These are phyloP conservation scores for Kodamaea arcana DNA, from an alignment of 1,139 yeast genomes.

Conservation along the genomic window DNA sequence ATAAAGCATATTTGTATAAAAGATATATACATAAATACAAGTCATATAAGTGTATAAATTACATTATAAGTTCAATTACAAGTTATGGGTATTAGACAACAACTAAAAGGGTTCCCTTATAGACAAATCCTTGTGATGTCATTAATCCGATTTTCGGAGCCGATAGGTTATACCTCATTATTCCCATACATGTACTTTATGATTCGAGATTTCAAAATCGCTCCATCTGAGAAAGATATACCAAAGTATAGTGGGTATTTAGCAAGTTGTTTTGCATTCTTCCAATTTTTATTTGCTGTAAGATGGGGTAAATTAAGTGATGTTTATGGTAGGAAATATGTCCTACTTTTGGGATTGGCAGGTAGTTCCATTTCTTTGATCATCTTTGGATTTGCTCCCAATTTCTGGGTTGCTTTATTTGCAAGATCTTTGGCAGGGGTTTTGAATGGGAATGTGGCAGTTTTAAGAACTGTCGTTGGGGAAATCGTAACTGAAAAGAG, in stretches of 20 bases:
- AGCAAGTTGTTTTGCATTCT: constrained; percentile 36
- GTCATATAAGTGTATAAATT: no score
- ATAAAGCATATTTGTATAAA: no score
- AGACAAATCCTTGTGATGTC: constrained; percentile 33
- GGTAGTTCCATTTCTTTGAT: constrained; percentile 29
- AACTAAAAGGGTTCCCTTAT: constrained; percentile 30
- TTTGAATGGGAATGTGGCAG: constrained; percentile 36
- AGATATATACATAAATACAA: no score
- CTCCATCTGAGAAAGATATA: constrained; percentile 31
- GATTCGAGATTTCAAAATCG: constrained; percentile 36
- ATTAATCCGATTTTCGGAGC: constrained; percentile 34
- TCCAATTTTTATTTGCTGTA: constrained; percentile 34
- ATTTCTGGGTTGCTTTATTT: constrained; percentile 29
- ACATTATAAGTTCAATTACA: no score
- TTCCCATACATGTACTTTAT: constrained; percentile 39
- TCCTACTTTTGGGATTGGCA: constrained; percentile 28
- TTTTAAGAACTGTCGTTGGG: constrained; percentile 34
- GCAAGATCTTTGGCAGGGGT: constrained; percentile 33
- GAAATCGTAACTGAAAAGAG: constrained; percentile 33
- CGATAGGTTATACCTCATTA: constrained; percentile 35
- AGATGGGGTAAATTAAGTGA: constrained; percentile 36
- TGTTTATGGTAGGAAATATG: constrained; percentile 30
- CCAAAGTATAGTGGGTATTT: constrained; percentile 36
- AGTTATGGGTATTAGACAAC: constrained; percentile 6
- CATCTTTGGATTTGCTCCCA: constrained; percentile 32